Conservation (phyloP, 352 stramenopile species). For the Globisporangium paroecandrum region DNA sequence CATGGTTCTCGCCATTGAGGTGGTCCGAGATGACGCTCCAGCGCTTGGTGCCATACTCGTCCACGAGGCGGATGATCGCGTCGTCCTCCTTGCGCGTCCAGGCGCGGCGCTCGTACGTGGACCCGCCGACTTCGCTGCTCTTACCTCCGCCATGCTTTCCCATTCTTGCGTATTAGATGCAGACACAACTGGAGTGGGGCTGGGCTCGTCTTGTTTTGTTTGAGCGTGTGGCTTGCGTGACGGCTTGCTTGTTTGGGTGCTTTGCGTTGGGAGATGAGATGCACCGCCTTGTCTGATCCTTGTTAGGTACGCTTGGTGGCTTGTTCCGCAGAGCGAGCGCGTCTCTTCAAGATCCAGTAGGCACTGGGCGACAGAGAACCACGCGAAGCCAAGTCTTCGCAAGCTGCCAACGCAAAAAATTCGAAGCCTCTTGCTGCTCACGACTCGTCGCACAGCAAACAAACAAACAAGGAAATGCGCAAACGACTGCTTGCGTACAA, state of each 20-base stretch:
- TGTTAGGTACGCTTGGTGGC: neutral
- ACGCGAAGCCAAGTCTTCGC: neutral
- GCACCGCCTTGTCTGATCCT: neutral
- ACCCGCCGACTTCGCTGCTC: slow-evolving; percentile 45
- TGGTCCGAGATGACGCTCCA: slow-evolving; percentile 88
- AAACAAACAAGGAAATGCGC: neutral
- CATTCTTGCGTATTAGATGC: slow-evolving; percentile 30
- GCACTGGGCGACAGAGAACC: neutral
- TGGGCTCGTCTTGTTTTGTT: neutral
- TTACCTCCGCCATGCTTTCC: slow-evolving; percentile 45
- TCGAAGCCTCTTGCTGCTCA: slow-evolving; percentile 7
- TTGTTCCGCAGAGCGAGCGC: neutral
- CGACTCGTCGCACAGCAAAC: slow-evolving; percentile 8
- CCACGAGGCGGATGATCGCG: slow-evolving; percentile 78
- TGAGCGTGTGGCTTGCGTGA: slow-evolving; percentile 6
- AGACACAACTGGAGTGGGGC: neutral
- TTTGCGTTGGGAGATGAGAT: neutral
- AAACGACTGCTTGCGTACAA: slow-evolving; percentile 2
- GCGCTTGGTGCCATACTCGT: slow-evolving; percentile 85
- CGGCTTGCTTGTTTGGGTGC: slow-evolving; percentile 7
- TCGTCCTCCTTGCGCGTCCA: slow-evolving; percentile 87
- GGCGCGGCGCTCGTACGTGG: slow-evolving; percentile 77
- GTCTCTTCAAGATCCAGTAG: slow-evolving; percentile 11
- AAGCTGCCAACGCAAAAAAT: slow-evolving; percentile 4
- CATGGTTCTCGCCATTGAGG: slow-evolving; percentile 81